Conservation (phyloP, 2,329 filamentous ascomycete species). For the Ascochyta viciae-villosae region DNA sequence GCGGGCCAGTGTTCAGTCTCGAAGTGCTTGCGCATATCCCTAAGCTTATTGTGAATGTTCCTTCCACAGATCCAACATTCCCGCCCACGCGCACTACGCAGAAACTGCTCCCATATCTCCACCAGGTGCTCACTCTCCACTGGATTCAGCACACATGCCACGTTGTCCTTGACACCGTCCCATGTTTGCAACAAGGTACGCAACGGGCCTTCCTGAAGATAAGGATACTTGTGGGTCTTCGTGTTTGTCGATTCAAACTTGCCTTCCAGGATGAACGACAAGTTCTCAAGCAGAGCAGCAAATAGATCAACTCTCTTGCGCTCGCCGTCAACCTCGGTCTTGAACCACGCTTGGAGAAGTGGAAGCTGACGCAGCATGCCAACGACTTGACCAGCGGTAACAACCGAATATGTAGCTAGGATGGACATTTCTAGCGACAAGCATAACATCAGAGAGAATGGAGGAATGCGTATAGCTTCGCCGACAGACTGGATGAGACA, state of each 20-base stretch:
- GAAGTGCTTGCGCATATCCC: slow-evolving; percentile 20
- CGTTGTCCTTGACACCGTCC: slow-evolving; percentile 22
- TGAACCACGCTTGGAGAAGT: slow-evolving; percentile 24
- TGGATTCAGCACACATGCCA: slow-evolving; percentile 14
- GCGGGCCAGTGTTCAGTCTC: slow-evolving; percentile 20
- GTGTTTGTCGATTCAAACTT: slow-evolving; percentile 8
- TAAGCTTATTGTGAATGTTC: slow-evolving; percentile 5
- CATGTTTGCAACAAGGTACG: slow-evolving; percentile 14
- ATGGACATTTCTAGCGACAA: slow-evolving; percentile 17
- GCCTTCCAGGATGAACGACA: slow-evolving; percentile 20
- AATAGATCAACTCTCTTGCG: slow-evolving; percentile 17
- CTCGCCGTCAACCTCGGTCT: slow-evolving; percentile 19
- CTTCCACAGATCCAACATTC: slow-evolving; percentile 23
- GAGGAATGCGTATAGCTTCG: slow-evolving; percentile 25
- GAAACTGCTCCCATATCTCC: slow-evolving; percentile 16
- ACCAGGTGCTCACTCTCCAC: slow-evolving; percentile 9
- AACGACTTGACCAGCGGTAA: slow-evolving; percentile 15
- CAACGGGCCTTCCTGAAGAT: slow-evolving; percentile 10
- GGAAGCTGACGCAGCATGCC: slow-evolving; percentile 18
- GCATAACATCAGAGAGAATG: slow-evolving; percentile 23
- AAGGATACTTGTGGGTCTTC: neutral
- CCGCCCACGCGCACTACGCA: slow-evolving; percentile 8
- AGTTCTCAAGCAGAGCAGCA: slow-evolving; percentile 1
- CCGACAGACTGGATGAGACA: slow-evolving; percentile 21
- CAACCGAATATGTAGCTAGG: slow-evolving; percentile 14